Percentiles rank a stretch among this genome's conserved stretches.
phyloP scores from a whole-genome alignment of 805 yeast genomes.

The Ascoidea rubescens region DNA sequence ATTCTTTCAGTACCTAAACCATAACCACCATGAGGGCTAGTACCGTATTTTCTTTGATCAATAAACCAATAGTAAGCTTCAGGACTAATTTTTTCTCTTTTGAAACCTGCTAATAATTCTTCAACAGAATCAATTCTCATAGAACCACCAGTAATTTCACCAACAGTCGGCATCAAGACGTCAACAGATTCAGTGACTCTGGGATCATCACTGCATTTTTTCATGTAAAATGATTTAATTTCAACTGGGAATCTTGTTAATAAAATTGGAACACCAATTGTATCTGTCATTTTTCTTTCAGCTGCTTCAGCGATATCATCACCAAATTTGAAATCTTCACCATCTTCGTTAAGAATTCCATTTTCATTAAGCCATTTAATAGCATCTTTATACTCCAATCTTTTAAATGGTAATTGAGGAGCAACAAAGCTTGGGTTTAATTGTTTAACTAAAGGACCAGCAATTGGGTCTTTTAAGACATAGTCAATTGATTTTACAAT shows the following conservation, averaged over 20 bases:
- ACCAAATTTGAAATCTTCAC: conserved; percentile 85
- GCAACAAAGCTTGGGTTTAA: conserved; percentile 84
- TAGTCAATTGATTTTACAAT: conserved; percentile 56
- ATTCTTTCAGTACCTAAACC: conserved; percentile 98
- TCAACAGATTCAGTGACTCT: conserved; percentile 97
- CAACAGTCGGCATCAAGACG: conserved; percentile 97
- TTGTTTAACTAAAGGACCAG: conserved; percentile 81
- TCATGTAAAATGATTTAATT: conserved; percentile 97
- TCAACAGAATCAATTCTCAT: conserved; percentile 84
- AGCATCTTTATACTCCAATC: conserved; percentile 86
- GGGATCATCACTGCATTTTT: conserved; percentile 76
- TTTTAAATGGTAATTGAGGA: conserved; percentile 76
- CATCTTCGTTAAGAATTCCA: conserved; percentile 89
- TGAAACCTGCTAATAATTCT: conserved; percentile 80
- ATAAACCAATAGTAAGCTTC: conserved; percentile 89
- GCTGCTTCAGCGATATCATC: conserved; percentile 99
- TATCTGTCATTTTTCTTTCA: conserved; percentile 96
- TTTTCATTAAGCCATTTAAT: conserved; percentile 94
- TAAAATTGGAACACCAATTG: conserved; percentile 83
- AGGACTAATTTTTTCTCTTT: conserved; percentile 80
- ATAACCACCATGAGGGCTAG: conserved; percentile 98
- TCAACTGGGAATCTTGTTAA: conserved; percentile 92
- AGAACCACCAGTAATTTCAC: conserved; percentile 98
- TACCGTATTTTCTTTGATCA: conserved; percentile 93
- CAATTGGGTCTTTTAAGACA: conserved; percentile 79